Evolutionary conservation across 2,329 filamentous ascomycete genomes (phyloP).

Genomic region (Botrytis paeoniae): DNA sequence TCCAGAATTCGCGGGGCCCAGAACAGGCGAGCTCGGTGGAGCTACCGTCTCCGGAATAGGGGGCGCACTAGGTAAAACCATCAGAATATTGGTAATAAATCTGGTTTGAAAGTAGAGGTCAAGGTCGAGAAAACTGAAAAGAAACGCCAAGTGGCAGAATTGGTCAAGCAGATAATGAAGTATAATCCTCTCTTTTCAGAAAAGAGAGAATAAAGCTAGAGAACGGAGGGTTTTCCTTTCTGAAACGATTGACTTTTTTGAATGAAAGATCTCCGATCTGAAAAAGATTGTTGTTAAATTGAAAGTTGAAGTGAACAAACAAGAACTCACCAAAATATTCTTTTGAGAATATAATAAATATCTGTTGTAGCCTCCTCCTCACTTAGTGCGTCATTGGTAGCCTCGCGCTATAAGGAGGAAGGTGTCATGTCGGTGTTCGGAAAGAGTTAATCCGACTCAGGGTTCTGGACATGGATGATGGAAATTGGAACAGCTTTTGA

Average conservation of each 20-base stretch:
- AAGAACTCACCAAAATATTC: background rate
- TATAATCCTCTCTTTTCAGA: background rate
- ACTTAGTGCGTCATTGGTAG: constrained; percentile 2
- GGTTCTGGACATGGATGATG: background rate
- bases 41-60: background rate
- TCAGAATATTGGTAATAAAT: background rate
- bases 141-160: background rate
- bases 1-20: background rate
- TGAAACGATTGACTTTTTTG: background rate
- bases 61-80: background rate
- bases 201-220: background rate
- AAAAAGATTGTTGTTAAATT: background rate
- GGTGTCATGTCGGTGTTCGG: background rate
- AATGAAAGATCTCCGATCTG: background rate
- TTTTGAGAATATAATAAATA: background rate
- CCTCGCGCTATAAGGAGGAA: background rate
- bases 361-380: background rate
- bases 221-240: background rate
- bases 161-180: background rate
- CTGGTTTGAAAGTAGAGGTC: background rate
- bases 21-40: constrained; percentile 15
- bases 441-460: constrained; percentile 6
- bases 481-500: constrained; percentile 12
- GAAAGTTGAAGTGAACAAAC: background rate
- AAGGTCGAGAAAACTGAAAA: background rate